Evolutionary conservation across 441 rosid species (phyloP), one percentile per base, ranked within the genome.

Genomic region (Corymbia citriodora): DNA sequence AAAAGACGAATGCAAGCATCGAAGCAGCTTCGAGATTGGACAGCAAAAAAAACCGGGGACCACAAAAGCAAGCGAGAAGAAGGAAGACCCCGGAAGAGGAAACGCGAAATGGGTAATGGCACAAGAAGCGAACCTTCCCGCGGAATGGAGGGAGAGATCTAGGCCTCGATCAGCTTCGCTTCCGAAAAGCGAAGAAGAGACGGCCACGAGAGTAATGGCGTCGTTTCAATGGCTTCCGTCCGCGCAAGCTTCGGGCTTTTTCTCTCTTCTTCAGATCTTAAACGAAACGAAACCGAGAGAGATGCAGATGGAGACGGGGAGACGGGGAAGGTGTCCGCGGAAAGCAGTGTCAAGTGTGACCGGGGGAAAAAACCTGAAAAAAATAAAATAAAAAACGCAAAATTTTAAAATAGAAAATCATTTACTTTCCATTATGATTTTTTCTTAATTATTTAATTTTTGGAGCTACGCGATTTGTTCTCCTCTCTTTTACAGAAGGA

Each of bases 191-290:
- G 29, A 88, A 85, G 88, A 33, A 49, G 91, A 88, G 88, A 89
- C 50, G 52, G 89, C 87, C 92, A 89, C 92, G 90, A 91, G 92
- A 89, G 61, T 55, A 59, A 21, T 48, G 52, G 85, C 85, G 85
- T 79, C 85, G 52, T 23, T 19, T 53, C 17, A 45, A 45, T 79
- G 53, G 52, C 85, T 23, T 23, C 85, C 85, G 50, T 23, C 85
- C 52, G 49, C n/a, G 15, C n/a, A 45, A 23, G 53, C n/a, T 45
- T 45, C 85, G 53, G 17, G 3, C n/a, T 12, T 79, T 45, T 23
- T 79, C 4, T 49, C 14, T 19, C 45, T 5, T 40, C 45, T 12
- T 45, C 85, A 25, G 85, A 79, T 79, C 85, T 79, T 79, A 23
- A 18, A 59, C 65, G 65, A 59, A 25, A 59, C 65, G 14, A 63